phyloP scores from a whole-genome alignment of 2,329 filamentous ascomycete species.

The Fusarium cicatricum region DNA sequence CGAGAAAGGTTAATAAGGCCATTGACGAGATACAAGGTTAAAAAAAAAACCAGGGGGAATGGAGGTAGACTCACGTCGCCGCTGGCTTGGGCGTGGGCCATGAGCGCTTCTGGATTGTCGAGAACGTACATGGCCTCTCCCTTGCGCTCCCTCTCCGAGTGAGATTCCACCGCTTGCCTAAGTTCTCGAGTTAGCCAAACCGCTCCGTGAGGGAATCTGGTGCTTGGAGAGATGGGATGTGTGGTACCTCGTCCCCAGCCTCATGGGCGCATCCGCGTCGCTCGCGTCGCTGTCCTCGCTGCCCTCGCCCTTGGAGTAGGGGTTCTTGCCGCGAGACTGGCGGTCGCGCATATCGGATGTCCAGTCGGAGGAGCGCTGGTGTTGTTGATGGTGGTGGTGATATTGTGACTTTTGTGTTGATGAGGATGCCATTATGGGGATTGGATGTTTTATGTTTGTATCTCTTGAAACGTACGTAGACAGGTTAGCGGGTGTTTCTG shows the following conservation, averaged over 20 bases:
- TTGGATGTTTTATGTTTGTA: too few relatives aligned
- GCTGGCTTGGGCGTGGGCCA: conserved; percentile 65
- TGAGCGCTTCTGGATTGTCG: conserved; percentile 64
- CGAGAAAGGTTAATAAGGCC: neutral
- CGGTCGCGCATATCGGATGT: conserved; percentile 63
- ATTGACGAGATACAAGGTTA: too few relatives aligned
- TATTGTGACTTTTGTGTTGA: conserved; percentile 24
- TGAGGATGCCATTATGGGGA: conserved; percentile 23
- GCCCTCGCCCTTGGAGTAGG: conserved; percentile 47
- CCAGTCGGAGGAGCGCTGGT: conserved; percentile 49
- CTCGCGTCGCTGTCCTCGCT: conserved; percentile 36
- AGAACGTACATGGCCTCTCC: conserved; percentile 63
- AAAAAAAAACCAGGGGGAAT: neutral
- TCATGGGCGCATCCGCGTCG: conserved; percentile 27
- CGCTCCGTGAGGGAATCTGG: too few relatives aligned
- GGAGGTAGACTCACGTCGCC: conserved; percentile 57
- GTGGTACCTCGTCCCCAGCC: conserved; percentile 17
- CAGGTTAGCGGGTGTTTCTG: too few relatives aligned
- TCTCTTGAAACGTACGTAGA: too few relatives aligned
- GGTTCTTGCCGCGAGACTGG: conserved; percentile 67
- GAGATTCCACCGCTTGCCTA: conserved; percentile 48
- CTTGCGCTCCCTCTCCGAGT: conserved; percentile 53
- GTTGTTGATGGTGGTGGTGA: conserved; percentile 53
- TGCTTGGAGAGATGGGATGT: neutral
- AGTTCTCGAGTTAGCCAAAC: neutral